Evolutionary conservation across 352 stramenopile species (phyloP).

Genomic region (Phytophthora megakarya): DNA sequence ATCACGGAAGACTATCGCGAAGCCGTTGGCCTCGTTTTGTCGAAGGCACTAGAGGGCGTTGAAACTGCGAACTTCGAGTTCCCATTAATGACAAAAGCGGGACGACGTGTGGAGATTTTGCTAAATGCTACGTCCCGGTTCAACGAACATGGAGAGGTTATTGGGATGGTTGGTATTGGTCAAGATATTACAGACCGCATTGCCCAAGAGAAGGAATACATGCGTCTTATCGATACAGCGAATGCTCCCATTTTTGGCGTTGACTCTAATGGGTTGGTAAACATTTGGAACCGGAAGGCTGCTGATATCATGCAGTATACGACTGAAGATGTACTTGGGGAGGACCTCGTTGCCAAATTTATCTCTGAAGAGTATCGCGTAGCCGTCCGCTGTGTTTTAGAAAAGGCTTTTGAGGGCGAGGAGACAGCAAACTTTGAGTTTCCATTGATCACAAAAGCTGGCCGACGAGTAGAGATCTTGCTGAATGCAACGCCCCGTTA

Average conservation of each 20-base stretch:
- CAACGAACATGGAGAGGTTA: conserved; percentile 62
- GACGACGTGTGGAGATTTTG: conserved; percentile 71
- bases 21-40: conserved; percentile 47
- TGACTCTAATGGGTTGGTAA: conserved; percentile 59
- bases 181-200: conserved; percentile 67
- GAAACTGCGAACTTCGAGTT: conserved; percentile 78
- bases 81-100: conserved; percentile 72
- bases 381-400: conserved; percentile 48
- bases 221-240: conserved; percentile 79
- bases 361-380: conserved; percentile 63
- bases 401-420: conserved; percentile 43
- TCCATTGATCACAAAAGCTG: too few species aligned
- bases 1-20: conserved; percentile 60
- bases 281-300: conserved; percentile 88
- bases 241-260: conserved; percentile 87
- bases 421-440: too few species aligned
- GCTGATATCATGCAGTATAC: too few species aligned
- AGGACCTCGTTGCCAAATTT: conserved; percentile 75
- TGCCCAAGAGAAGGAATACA: conserved; percentile 79
- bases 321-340: conserved; percentile 62
- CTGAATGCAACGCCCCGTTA: conserved; percentile 62
- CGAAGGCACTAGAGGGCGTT: conserved; percentile 50
- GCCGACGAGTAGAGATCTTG: too few species aligned
- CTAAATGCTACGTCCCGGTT: conserved; percentile 70
- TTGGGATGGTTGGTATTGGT: conserved; percentile 70